Percentiles rank a stretch among this genome's conserved stretches.
Evolutionary conservation across 129 eudicot genomes (phyloP).

Genomic region (sunflower (Helianthus annuus)): DNA sequence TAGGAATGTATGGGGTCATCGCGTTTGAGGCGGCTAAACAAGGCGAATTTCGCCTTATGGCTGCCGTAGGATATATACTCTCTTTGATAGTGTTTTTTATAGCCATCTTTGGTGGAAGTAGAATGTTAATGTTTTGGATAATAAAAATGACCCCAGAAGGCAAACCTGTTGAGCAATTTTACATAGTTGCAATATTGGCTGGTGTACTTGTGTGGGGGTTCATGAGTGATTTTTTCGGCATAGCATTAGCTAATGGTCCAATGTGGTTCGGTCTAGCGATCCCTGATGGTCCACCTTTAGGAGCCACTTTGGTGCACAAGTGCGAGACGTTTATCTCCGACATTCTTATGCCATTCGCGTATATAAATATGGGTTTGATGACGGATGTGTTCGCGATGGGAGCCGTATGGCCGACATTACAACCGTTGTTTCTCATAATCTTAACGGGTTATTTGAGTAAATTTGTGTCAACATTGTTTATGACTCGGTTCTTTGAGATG

Average conservation of each 20-base stretch:
- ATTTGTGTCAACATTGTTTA: slow-evolving; percentile 41
- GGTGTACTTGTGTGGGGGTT: slow-evolving; percentile 63
- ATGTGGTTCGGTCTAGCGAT: slow-evolving; percentile 84
- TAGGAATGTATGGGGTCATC: slow-evolving; percentile 52
- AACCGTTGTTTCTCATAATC: slow-evolving; percentile 55
- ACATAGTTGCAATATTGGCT: slow-evolving; percentile 50
- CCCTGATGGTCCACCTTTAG: slow-evolving; percentile 95
- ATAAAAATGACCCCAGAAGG: slow-evolving; percentile 67
- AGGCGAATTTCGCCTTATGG: slow-evolving; percentile 46
- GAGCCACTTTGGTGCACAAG: slow-evolving; percentile 71
- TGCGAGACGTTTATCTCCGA: slow-evolving; percentile 56
- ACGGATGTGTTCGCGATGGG: slow-evolving; percentile 55
- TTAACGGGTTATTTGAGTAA: slow-evolving; percentile 50
- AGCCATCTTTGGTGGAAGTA: slow-evolving; percentile 44
- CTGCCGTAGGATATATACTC: slow-evolving; percentile 53
- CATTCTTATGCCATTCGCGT: slow-evolving; percentile 78
- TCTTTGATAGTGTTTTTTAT: slow-evolving; percentile 28
- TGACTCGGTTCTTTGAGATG: slow-evolving; percentile 52
- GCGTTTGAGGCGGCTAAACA: slow-evolving; percentile 79
- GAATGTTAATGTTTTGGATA: slow-evolving; percentile 62
- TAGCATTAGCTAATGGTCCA: slow-evolving; percentile 79
- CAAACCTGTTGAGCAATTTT: slow-evolving; percentile 68
- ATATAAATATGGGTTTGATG: slow-evolving; percentile 57
- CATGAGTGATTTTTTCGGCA: slow-evolving; percentile 57
- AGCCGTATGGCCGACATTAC: slow-evolving; percentile 50